Percentiles rank a stretch among this genome's conserved stretches.
Conservation (phyloP, 2,329 filamentous ascomycete genomes). For the Colletotrichum aenigma region DNA sequence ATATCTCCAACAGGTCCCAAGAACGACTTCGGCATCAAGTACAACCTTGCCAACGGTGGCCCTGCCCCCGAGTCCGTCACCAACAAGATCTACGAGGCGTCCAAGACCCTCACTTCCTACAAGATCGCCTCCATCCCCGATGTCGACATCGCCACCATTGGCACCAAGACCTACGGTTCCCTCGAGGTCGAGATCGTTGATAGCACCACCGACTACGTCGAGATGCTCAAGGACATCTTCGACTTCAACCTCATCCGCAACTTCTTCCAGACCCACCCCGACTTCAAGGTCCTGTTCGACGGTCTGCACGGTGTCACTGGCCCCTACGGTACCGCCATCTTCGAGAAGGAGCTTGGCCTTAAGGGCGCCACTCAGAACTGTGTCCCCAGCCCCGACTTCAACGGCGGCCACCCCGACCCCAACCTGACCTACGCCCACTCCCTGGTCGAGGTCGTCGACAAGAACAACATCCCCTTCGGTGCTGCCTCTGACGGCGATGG, state of each 20-base stretch:
- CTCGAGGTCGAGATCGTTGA: slow-evolving; percentile 96
- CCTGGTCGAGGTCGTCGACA: slow-evolving; percentile 91
- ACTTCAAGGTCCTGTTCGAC: slow-evolving; percentile 98
- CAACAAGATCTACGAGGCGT: slow-evolving; percentile 95
- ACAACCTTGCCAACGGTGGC: slow-evolving; percentile 96
- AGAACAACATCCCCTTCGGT: slow-evolving; percentile 90
- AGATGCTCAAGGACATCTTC: slow-evolving; percentile 98
- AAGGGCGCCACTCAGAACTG: slow-evolving; percentile 86
- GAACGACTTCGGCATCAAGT: slow-evolving; percentile 99
- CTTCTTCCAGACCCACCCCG: slow-evolving; percentile 84
- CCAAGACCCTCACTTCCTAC: slow-evolving; percentile 89
- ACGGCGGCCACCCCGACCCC: slow-evolving; percentile 95
- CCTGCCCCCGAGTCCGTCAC: slow-evolving; percentile 95
- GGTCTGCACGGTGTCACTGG: slow-evolving; percentile 94
- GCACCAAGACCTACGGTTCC: slow-evolving; percentile 80
- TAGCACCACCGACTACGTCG: slow-evolving; percentile 88
- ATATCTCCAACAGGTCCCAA: slow-evolving; percentile 68
- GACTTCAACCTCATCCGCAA: slow-evolving; percentile 95
- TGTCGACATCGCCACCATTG: slow-evolving; percentile 82
- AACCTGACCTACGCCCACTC: slow-evolving; percentile 97
- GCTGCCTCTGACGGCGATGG: slow-evolving; percentile 96
- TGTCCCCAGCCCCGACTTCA: slow-evolving; percentile 90
- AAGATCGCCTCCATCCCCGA: slow-evolving; percentile 89
- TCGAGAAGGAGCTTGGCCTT: slow-evolving; percentile 90
- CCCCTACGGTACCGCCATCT: slow-evolving; percentile 93